Percentiles rank a stretch among this genome's conserved stretches.
phyloP scores from a whole-genome alignment of 2,329 filamentous ascomycete species.

The Pseudogymnoascus sp. region DNA sequence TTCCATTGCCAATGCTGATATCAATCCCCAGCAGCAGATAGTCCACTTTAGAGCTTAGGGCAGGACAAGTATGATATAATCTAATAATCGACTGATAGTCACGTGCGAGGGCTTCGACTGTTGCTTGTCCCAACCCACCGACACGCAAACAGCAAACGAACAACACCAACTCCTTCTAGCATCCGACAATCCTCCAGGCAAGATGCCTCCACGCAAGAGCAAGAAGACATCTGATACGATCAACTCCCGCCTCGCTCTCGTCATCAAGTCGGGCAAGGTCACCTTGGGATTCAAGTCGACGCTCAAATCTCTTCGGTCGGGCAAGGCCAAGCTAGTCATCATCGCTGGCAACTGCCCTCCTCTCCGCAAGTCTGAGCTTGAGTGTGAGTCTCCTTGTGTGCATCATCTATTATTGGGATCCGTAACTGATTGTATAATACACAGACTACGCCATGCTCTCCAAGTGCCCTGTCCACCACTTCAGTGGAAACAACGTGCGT shows the following conservation, averaged over 20 bases:
- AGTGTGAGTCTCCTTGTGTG: constrained; percentile 40
- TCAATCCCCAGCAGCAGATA: no score
- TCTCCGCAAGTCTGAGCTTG: constrained; percentile 94
- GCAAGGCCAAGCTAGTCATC: constrained; percentile 98
- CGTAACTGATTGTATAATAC: neutral
- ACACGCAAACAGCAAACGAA: neutral
- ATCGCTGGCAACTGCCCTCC: constrained; percentile 94
- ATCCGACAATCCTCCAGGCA: neutral
- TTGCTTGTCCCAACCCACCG: neutral
- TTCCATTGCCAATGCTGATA: no score
- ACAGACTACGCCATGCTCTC: constrained; percentile 73
- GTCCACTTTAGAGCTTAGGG: neutral
- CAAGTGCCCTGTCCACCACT: constrained; percentile 96
- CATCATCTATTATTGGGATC: neutral
- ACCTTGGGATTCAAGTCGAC: constrained; percentile 84
- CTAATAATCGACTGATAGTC: neutral
- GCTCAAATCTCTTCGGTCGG: constrained; percentile 82
- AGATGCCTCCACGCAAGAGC: constrained; percentile 39
- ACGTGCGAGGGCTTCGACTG: neutral
- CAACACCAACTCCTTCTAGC: neutral
- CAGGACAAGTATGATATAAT: neutral
- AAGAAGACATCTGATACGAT: constrained; percentile 82
- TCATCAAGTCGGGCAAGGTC: constrained; percentile 66
- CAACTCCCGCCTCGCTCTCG: constrained; percentile 53
- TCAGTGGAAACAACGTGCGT: constrained; percentile 98